Conservation (phyloP, 805 yeast genomes). For the Diddensiella santjacobensis region DNA sequence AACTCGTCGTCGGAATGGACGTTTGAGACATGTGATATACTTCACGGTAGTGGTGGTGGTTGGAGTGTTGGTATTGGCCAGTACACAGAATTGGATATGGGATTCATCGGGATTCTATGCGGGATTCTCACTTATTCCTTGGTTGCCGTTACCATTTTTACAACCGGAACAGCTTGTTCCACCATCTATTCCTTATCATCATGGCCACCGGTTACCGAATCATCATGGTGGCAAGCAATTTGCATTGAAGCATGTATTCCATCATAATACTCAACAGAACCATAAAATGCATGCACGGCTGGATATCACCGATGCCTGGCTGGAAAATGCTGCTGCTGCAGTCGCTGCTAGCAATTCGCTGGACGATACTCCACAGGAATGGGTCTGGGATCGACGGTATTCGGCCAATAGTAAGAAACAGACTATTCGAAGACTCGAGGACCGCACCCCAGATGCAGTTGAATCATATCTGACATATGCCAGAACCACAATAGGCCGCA, state of each 20-base stretch:
- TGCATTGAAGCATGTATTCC: conserved; percentile 54
- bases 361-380: background rate
- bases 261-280: conserved; percentile 52
- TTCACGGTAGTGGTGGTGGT: background rate
- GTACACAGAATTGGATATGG: background rate
- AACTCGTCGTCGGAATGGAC: background rate
- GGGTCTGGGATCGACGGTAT: conserved; percentile 21
- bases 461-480: conserved; percentile 65
- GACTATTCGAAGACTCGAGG: conserved; percentile 37
- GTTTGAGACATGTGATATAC: background rate
- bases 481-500: conserved; percentile 25
- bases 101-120: background rate
- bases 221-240: conserved; percentile 4
- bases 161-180: background rate
- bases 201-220: background rate
- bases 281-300: conserved; percentile 45
- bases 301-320: conserved; percentile 32
- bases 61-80: background rate
- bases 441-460: conserved; percentile 56
- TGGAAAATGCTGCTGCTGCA: conserved; percentile 8
- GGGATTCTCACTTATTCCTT: background rate
- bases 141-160: background rate
- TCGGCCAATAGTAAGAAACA: conserved; percentile 9
- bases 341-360: too few relatives aligned
- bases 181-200: background rate